phyloP scores from a whole-genome alignment of 1,284 basidiomycete species.

The Cryptococcus sp. region DNA sequence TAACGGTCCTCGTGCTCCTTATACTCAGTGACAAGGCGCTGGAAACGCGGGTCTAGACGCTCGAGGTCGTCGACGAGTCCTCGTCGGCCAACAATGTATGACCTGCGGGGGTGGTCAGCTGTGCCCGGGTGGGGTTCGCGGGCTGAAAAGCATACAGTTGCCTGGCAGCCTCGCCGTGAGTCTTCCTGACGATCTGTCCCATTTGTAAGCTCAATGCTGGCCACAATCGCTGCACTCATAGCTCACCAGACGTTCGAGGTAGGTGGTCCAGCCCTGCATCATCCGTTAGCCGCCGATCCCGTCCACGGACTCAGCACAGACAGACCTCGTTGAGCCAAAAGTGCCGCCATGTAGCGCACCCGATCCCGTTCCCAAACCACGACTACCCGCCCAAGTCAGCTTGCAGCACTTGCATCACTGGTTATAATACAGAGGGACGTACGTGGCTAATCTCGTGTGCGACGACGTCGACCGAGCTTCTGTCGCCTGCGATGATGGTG shows the following conservation, averaged over 20 bases:
- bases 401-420: neutral
- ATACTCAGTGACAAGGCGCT: slow-evolving; percentile 81
- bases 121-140: neutral
- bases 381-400: slow-evolving; percentile 54
- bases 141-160: slow-evolving; percentile 54
- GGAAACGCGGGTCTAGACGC: slow-evolving; percentile 61
- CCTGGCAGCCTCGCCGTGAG: slow-evolving; percentile 75
- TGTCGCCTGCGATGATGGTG: slow-evolving; percentile 76
- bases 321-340: slow-evolving; percentile 83
- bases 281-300: slow-evolving; percentile 13
- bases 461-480: slow-evolving; percentile 79
- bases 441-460: slow-evolving; percentile 57
- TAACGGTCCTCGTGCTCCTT: slow-evolving; percentile 51
- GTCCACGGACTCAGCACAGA: too few relatives aligned
- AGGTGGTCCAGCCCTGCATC: slow-evolving; percentile 76
- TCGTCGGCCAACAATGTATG: slow-evolving; percentile 57
- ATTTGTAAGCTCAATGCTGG: neutral
- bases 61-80: slow-evolving; percentile 68
- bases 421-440: slow-evolving; percentile 6
- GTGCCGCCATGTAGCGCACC: slow-evolving; percentile 54
- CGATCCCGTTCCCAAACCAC: slow-evolving; percentile 79
- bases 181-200: slow-evolving; percentile 55
- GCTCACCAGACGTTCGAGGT: slow-evolving; percentile 76
- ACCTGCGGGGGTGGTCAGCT: slow-evolving; percentile 25
- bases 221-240: slow-evolving; percentile 45